Percentiles rank a stretch among this genome's conserved stretches.
Conservation (phyloP, 768 basidiomycete genomes). For the Phylloporus sp. region DNA sequence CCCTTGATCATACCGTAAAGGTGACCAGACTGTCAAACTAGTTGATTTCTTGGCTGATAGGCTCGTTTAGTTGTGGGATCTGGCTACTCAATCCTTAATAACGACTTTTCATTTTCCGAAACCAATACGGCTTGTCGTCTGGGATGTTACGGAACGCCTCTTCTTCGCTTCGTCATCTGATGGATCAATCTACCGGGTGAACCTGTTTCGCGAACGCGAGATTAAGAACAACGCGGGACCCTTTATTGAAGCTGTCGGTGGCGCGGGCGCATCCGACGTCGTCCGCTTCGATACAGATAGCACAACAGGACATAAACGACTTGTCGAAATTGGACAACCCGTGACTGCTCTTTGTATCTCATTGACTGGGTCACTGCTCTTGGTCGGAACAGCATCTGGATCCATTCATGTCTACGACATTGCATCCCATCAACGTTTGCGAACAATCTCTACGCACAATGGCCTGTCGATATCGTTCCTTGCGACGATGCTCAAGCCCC, state of each 20-base stretch:
- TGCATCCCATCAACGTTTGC: constrained; percentile 84
- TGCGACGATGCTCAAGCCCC: constrained; percentile 77
- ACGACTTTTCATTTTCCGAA: constrained; percentile 87
- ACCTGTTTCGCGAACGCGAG: constrained; percentile 65
- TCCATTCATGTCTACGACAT: constrained; percentile 80
- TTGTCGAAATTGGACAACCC: constrained; percentile 69
- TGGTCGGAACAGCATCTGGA: constrained; percentile 78
- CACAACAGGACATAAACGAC: constrained; percentile 46
- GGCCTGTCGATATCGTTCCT: constrained; percentile 69
- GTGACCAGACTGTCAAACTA: constrained; percentile 37
- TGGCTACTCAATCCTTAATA: constrained; percentile 67
- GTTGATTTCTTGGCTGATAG: constrained; percentile 9
- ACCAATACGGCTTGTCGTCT: constrained; percentile 63
- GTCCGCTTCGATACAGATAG: constrained; percentile 58
- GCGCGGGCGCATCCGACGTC: constrained; percentile 66
- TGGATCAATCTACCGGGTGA: constrained; percentile 75
- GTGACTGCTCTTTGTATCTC: constrained; percentile 77
- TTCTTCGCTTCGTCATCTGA: constrained; percentile 83
- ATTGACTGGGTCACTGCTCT: constrained; percentile 66
- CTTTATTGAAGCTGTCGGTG: constrained; percentile 67
- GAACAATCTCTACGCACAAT: constrained; percentile 72
- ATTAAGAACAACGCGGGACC: constrained; percentile 46
- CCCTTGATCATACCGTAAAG: constrained; percentile 89
- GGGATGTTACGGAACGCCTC: constrained; percentile 82
- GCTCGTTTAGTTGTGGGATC: constrained; percentile 70